Evolutionary conservation across 495 filamentous ascomycete species (phyloP).

Genomic region (Penicillium herquei): DNA sequence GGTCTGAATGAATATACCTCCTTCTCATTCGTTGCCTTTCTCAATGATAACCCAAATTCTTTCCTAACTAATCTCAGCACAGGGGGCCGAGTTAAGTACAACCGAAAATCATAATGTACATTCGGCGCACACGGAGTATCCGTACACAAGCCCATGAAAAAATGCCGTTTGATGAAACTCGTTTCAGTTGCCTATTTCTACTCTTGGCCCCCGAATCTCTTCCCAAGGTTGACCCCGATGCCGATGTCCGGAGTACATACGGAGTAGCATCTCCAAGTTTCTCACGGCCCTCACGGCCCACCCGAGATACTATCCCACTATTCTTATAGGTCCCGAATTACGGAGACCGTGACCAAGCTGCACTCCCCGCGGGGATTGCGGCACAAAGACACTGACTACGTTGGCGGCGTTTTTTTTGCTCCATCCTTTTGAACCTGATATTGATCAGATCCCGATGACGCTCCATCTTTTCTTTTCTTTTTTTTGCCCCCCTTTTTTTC

Average conservation of each 20-base stretch:
- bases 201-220: not conserved
- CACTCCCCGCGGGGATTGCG: not conserved
- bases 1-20: slow-evolving; percentile 11
- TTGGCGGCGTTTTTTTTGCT: not conserved
- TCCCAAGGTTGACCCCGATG: not conserved
- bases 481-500: not conserved
- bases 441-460: not conserved
- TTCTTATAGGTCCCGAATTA: not conserved
- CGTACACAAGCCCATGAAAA: too few relatives aligned
- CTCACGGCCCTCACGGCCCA: not conserved
- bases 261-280: too few relatives aligned
- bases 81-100: not conserved
- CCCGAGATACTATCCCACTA: not conserved
- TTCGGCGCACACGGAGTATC: too few relatives aligned
- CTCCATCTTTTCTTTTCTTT: too few relatives aligned
- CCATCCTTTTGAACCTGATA: not conserved
- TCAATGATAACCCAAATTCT: not conserved
- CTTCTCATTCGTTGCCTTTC: not conserved
- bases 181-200: slow-evolving; percentile 13
- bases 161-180: slow-evolving; percentile 8
- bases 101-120: slow-evolving; percentile 1
- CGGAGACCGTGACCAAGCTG: not conserved
- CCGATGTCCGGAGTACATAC: not conserved
- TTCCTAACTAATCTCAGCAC: not conserved
- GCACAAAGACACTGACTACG: not conserved